Evolutionary conservation across 805 yeast genomes (phyloP).

Genomic region (Hanseniaspora singularis): DNA sequence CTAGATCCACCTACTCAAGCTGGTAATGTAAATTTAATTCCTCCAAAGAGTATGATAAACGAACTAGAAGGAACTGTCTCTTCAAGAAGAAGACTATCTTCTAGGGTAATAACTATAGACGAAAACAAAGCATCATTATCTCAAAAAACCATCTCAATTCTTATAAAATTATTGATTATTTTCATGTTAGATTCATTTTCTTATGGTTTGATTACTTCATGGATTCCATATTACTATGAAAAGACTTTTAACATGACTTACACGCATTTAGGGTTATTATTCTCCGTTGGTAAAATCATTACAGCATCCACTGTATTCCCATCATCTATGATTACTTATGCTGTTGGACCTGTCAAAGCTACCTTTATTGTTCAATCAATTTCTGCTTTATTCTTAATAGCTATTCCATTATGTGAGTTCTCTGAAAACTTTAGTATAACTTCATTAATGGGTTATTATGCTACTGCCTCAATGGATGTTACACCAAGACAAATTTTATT

Average conservation of each 20-base stretch:
- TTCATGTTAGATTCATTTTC: constrained; percentile 84
- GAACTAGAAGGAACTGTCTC: constrained; percentile 13
- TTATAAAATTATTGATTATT: constrained; percentile 41
- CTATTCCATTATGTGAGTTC: constrained; percentile 38
- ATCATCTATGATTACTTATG: constrained; percentile 56
- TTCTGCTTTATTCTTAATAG: constrained; percentile 50
- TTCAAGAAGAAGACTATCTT: constrained; percentile 11
- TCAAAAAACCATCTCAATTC: constrained; percentile 32
- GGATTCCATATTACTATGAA: constrained; percentile 76
- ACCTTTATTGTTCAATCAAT: constrained; percentile 67
- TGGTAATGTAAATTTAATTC: constrained; percentile 5
- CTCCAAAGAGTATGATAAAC: constrained; percentile 1
- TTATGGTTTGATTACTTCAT: constrained; percentile 75
- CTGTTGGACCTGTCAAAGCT: constrained; percentile 68
- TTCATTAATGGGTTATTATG: constrained; percentile 43
- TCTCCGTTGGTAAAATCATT: constrained; percentile 49
- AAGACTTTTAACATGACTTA: constrained; percentile 43
- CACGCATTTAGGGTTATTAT: constrained; percentile 50
- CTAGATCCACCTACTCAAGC: constrained; percentile 6
- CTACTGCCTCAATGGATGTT: constrained; percentile 75
- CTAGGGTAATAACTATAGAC: not conserved
- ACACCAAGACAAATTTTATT: constrained; percentile 78
- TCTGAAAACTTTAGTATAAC: constrained; percentile 36
- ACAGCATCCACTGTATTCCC: constrained; percentile 64
- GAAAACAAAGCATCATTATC: constrained; percentile 24